Evolutionary conservation across 305 asterid species (phyloP), one percentile per base, ranked within the genome.

Genomic region (Fraxinus sp.): DNA sequence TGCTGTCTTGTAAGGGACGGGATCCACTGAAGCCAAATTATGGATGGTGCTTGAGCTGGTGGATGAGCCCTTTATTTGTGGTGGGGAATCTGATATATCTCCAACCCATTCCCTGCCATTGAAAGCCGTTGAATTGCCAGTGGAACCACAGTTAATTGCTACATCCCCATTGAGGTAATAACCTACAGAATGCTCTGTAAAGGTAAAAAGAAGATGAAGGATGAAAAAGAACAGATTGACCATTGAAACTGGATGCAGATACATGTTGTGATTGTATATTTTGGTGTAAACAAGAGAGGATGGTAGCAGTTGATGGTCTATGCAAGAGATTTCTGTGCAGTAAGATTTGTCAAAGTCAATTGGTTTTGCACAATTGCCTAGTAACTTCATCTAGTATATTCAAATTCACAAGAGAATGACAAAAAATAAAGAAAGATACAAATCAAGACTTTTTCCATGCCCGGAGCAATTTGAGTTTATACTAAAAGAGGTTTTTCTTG

Each of bases 51-150:
- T 77, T 57, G 88, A 77, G 82, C 43, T 33, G 33, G 88, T 59
- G 18, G 86, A 86, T 43, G 26, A 55, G 32, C 88, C 88, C n/a
- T 73, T 59, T 7, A 83, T 4, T 18, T 80, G 86, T 11, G 83
- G 68, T 18, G 46, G 30, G 5, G 82, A 41, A 37, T 80, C 33
- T 1, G 39, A 2, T 39, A n/a, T 18, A 32, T 86, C 88, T 22
- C 83, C 81, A 0, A 77, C 13, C 88, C 88, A 86, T 73, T 77
- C 36, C 13, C 76, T 68, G 35, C 86, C 86, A 24, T 8, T 73
- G 37, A 5, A 24, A 3, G 84, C 75, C 32, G 75, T 33, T 11
- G 37, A 79, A 70, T 41, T 4, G 22, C 74, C 79, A 8, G 9
- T 4, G 0, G 84, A 71, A 75, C 85, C 77, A 11, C 84, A 82